A percentile compares a stretch with the other conserved stretches of the same genome.
Conservation (phyloP, 306 rosid species). For the Carpinus fangiana region DNA sequence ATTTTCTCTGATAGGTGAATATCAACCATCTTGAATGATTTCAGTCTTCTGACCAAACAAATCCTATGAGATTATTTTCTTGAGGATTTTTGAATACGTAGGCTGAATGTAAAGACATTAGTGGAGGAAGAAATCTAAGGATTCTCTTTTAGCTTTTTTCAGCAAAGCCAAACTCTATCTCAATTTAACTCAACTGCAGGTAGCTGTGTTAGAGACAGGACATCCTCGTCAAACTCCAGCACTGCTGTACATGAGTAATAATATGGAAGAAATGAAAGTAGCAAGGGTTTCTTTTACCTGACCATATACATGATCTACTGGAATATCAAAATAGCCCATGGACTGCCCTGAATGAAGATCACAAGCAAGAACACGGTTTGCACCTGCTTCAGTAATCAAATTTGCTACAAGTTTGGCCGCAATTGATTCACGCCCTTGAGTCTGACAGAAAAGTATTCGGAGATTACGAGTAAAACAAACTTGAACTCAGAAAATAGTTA, state of each 20-base stretch:
- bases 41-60: background rate
- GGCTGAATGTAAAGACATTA: background rate
- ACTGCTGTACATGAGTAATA: background rate
- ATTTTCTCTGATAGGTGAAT: background rate
- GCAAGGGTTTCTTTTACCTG: constrained; percentile 55
- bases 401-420: constrained; percentile 99
- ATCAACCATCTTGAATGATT: background rate
- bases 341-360: constrained; percentile 99
- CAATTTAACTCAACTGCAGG: background rate
- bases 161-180: background rate
- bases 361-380: constrained; percentile 98
- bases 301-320: constrained; percentile 97
- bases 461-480: constrained; percentile 21
- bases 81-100: background rate
- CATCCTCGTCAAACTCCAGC: constrained; percentile 8
- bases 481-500: constrained; percentile 10
- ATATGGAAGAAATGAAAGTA: constrained; percentile 7
- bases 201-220: background rate
- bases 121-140: background rate
- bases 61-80: background rate
- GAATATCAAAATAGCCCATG: constrained; percentile 97
- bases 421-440: constrained; percentile 99
- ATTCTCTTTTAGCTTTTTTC: background rate
- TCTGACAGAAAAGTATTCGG: constrained; percentile 45
- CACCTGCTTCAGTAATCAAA: constrained; percentile 98